Base-by-base conservation (phyloP, 2,329 filamentous ascomycete species). In the Botrytis paeoniae region DNA sequence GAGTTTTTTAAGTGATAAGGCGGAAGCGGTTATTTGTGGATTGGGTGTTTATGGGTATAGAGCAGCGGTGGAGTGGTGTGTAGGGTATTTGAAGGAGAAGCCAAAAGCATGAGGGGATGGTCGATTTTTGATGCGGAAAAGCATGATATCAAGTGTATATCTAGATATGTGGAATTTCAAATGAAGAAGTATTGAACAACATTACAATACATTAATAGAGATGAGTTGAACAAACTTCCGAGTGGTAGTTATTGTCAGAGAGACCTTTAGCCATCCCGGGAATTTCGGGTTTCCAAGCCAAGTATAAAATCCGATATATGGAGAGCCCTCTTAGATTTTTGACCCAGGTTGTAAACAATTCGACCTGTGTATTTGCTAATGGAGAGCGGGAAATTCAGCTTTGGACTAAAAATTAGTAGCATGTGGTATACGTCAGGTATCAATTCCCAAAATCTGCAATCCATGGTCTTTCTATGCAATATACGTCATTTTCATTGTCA, bases 1-100 rank as follows among this genome's bases (percentile, higher is more conserved):
- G 75, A 93, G 90, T 75, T 94, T 91, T 78, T 83, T 95, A 76
- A 89, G 88, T 77, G 92, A 95, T 80, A 94, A 94, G 84, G 92
- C 92, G 0, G 86, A 87, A 39, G 92, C 89, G 0, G 89, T 94
- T 14, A 89, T 95, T 73, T 91, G 89, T 76, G 92, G 92, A 0
- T 77, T 95, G 80, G 90, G 90, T 0, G 85, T 85, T 25, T 89
- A 84, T 80, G 89, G 89, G 54, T 92, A 91, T 78, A 84, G 84
- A 70, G 88, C 86, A 39, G 89, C 89, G 0, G 80, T 92, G 72
- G 88, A 91, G 79, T 84, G 83, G 80, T 82, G 83, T 78, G 70
- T 76, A 80, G 84, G 82, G 79, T 83, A 86, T 79, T 75, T 87
- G 78, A 86, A 85, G 79, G 75, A 82, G 41, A 83, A 81, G 78